Base-by-base conservation (phyloP, 345 rosid species). In the Camelina hispida region DNA sequence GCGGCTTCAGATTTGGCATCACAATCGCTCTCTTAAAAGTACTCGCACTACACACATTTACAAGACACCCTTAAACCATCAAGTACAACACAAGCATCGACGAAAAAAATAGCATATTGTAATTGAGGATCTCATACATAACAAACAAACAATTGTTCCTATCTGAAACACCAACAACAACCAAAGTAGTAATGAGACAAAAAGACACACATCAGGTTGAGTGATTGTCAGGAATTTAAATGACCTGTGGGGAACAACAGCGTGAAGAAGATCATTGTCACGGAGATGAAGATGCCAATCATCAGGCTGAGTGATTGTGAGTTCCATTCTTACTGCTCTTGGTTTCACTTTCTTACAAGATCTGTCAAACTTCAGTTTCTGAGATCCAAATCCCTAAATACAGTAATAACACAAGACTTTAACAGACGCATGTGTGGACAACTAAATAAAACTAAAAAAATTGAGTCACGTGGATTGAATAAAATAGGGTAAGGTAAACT, bases 1-100 rank as follows among this genome's bases (percentile, higher is more conserved):
- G 93, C 59, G 95, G 96, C 72, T 84, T 92, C 87, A 94, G 78
- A 85, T 94, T 94, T 2, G 99, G 97, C 99, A 90, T 92, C 72
- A 92, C 89, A 63, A 94, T 87, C 10, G 96, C 97, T 79, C 97
- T 90, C 81, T 80, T 90, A 81, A 87, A 94, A 78, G 79, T 79
- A 62, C 68, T 82, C 69, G 91, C 91, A 82, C 97, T 88, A 79
- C 51, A 78, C 55, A 51, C 4, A 69, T 54, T 65, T 50, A 64
- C 58, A 71, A 28, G 56, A 38, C 22, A 62, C 70, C 59, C 30
- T 12, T 61, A 42, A 28, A 6, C 46, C 68, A 78, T 72, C 37
- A 78, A 47, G 9, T 28, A 56, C 54, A 64, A 5, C 35, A 77
- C 17, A 70, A 71, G 9, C 51, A 55, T 77, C 25, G 47, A 62